A percentile compares a stretch with the other conserved stretches of the same genome.
phyloP scores from a whole-genome alignment of 2,329 filamentous ascomycete species.

The Talaromyces sp. region DNA sequence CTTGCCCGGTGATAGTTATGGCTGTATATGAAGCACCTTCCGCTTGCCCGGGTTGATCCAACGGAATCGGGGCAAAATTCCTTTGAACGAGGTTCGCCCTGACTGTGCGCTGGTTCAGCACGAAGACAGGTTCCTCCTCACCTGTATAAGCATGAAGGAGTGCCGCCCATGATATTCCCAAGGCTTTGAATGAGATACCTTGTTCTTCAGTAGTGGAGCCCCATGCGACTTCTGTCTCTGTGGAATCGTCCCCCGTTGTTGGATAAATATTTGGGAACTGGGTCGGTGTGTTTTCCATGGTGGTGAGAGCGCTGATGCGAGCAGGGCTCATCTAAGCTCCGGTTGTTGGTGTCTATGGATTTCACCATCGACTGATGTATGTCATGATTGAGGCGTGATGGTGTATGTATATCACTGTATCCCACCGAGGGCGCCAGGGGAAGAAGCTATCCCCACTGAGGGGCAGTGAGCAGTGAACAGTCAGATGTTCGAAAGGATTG shows the following conservation, averaged over 20 bases:
- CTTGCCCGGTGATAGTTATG: conserved; percentile 15
- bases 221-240: conserved; percentile 21
- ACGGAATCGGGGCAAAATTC: conserved; percentile 21
- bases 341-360: background rate
- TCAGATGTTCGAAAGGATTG: background rate
- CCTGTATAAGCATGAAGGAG: conserved; percentile 32
- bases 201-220: conserved; percentile 20
- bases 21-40: conserved; percentile 23
- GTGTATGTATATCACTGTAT: background rate
- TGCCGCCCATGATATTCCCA: conserved; percentile 30
- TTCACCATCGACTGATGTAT: background rate
- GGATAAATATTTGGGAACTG: conserved; percentile 23
- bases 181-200: conserved; percentile 21
- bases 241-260: conserved; percentile 19
- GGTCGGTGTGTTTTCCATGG: conserved; percentile 26
- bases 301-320: background rate
- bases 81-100: conserved; percentile 25
- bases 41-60: conserved; percentile 18
- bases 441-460: conserved; percentile 14
- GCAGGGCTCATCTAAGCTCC: background rate
- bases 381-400: background rate
- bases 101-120: conserved; percentile 27
- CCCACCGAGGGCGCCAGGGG: background rate
- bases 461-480: conserved; percentile 4
- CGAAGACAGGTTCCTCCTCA: conserved; percentile 32